phyloP scores from a whole-genome alignment of 2,329 filamentous ascomycete species.

The Calonectria hongkongensis region DNA sequence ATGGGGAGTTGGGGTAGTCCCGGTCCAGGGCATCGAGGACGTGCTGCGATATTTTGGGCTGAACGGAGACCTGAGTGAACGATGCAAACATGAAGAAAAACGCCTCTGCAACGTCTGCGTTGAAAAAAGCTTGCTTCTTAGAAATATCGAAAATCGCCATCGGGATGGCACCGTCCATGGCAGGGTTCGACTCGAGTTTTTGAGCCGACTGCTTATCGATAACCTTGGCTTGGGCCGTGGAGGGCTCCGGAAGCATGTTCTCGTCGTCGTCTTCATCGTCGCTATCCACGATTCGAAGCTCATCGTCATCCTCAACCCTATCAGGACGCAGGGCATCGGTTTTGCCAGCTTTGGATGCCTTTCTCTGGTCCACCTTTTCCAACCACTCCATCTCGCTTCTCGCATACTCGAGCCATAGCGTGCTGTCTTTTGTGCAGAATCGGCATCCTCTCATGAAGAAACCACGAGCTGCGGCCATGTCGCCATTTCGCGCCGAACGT shows the following conservation, averaged over 20 bases:
- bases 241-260: conserved; percentile 67
- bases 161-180: conserved; percentile 93
- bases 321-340: conserved; percentile 66
- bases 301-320: conserved; percentile 69
- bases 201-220: conserved; percentile 67
- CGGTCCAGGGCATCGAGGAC: conserved; percentile 80
- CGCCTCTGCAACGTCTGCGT: conserved; percentile 77
- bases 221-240: conserved; percentile 64
- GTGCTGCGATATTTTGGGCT: conserved; percentile 81
- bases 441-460: conserved; percentile 92
- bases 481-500: conserved; percentile 84
- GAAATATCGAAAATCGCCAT: conserved; percentile 93
- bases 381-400: conserved; percentile 95
- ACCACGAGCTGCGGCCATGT: conserved; percentile 89
- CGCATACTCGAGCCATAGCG: conserved; percentile 92
- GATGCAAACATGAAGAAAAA: conserved; percentile 88
- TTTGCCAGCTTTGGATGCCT: conserved; percentile 72
- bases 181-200: conserved; percentile 83
- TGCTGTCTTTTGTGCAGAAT: conserved; percentile 86
- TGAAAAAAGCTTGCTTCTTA: conserved; percentile 84
- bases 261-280: conserved; percentile 68
- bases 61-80: conserved; percentile 80
- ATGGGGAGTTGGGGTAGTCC: conserved; percentile 75
- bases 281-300: conserved; percentile 65
- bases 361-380: conserved; percentile 84